These are phyloP conservation scores for Xylariaceae sp. DNA, from an alignment of 2,329 filamentous ascomycete species.

Conservation along the genomic window DNA sequence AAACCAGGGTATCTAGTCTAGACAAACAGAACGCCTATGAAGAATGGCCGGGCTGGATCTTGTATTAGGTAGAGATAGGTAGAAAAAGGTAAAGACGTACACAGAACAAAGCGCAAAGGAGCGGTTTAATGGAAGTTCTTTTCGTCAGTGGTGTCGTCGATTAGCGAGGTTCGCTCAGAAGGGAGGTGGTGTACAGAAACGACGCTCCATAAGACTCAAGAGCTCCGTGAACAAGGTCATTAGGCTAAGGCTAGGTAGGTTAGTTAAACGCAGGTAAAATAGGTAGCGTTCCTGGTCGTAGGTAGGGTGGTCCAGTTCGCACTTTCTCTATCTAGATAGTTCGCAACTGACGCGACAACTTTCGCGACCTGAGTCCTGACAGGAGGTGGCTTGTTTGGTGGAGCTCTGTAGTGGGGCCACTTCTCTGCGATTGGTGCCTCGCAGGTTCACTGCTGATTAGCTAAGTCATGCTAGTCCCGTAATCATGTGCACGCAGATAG, in stretches of 20 bases:
- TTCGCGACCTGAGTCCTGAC: conserved; percentile 26
- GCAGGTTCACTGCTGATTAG: not conserved
- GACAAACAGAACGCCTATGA: conserved; percentile 13
- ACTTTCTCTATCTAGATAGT: no score
- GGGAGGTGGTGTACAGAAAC: not conserved
- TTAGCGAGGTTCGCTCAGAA: conserved; percentile 6
- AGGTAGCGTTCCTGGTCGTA: no score
- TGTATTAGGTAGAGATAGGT: conserved; percentile 15
- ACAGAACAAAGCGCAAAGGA: conserved; percentile 21
- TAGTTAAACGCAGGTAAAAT: not conserved
- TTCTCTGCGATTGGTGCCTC: conserved; percentile 11
- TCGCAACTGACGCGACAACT: conserved; percentile 21
- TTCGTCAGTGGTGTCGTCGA: conserved; percentile 8
- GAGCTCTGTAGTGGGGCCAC: conserved; percentile 9
- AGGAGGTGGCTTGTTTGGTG: conserved; percentile 6
- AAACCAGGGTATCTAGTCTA: conserved; percentile 20
- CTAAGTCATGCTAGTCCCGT: no score
- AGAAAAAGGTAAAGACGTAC: conserved; percentile 3
- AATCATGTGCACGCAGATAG: not conserved
- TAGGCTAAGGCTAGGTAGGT: not conserved
- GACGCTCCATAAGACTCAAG: not conserved
- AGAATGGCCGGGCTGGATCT: conserved; percentile 1
- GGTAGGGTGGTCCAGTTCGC: no score
- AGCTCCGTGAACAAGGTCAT: not conserved
- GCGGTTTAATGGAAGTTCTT: conserved; percentile 1